Conservation (phyloP, 176 grass and related monocot species). For the Paspalum vaginatum region DNA sequence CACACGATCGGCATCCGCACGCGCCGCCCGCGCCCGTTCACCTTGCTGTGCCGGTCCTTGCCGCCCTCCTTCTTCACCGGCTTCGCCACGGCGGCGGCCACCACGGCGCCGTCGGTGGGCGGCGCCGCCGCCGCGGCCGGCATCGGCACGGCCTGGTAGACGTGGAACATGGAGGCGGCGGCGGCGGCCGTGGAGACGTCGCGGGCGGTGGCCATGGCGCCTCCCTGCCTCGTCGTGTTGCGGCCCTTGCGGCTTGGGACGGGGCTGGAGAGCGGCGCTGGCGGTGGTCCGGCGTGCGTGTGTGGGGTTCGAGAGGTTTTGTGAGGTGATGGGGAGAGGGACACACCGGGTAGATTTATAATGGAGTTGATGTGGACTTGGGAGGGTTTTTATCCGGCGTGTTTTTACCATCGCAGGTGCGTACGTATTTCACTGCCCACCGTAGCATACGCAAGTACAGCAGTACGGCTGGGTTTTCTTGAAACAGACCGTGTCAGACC, state of each 20-base stretch:
- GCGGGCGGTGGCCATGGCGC: conserved; percentile 44
- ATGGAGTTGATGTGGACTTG: conserved; percentile 17
- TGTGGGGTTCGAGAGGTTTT: conserved; percentile 45
- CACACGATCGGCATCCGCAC: conserved; percentile 98
- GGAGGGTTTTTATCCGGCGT: neutral
- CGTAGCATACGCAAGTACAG: no score
- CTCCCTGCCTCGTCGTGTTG: neutral
- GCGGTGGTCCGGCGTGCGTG: conserved; percentile 43
- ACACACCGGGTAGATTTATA: conserved; percentile 48
- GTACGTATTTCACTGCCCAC: neutral
- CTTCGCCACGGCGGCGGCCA: neutral
- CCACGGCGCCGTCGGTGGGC: neutral
- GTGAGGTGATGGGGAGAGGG: conserved; percentile 44
- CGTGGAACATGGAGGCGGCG: conserved; percentile 44
- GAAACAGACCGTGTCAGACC: neutral
- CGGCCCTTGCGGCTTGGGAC: neutral
- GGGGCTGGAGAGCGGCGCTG: neutral
- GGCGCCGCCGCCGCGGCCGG: neutral
- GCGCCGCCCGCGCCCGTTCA: conserved; percentile 84
- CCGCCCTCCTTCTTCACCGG: conserved; percentile 45
- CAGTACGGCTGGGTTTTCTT: no score
- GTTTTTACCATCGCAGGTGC: neutral
- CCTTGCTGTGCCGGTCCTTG: conserved; percentile 98
- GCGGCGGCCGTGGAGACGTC: conserved; percentile 33
- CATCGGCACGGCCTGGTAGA: conserved; percentile 34